These are phyloP conservation scores for Juglanconis sp. DNA, from an alignment of 2,329 filamentous ascomycete genomes.

Conservation along the genomic window DNA sequence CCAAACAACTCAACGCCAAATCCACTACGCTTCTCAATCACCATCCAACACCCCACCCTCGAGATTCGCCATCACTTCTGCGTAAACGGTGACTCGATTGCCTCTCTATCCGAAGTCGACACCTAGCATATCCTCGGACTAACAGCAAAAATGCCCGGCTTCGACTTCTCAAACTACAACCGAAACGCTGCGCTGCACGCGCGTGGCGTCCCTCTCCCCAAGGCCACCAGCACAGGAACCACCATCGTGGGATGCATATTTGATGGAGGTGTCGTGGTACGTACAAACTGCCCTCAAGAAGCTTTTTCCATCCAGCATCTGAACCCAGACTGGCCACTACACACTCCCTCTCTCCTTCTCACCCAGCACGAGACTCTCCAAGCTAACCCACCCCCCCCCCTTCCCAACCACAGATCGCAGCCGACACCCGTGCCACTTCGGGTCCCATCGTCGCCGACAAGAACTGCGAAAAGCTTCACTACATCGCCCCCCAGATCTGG, in stretches of 20 bases:
- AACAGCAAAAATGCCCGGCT: conserved; percentile 74
- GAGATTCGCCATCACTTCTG: background rate
- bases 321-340: background rate
- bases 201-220: conserved; percentile 88
- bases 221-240: conserved; percentile 97
- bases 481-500: conserved; percentile 98
- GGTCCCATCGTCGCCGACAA: conserved; percentile 99
- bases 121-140: background rate
- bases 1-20: background rate
- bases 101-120: background rate
- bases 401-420: conserved; percentile 69
- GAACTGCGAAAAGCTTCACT: conserved; percentile 99
- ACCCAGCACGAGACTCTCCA: background rate
- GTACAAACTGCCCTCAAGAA: conserved; percentile 29
- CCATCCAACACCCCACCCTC: conserved; percentile 1
- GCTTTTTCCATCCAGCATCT: background rate
- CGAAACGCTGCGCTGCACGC: conserved; percentile 95
- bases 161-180: conserved; percentile 99
- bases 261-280: conserved; percentile 90
- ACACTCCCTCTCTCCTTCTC: background rate
- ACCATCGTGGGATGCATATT: conserved; percentile 98
- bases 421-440: conserved; percentile 94
- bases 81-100: background rate
- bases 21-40: background rate
- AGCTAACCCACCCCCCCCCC: background rate